A percentile compares a stretch with the other conserved stretches of the same genome.
Evolutionary conservation across 78 protist species (phyloP).

Genomic region (Polysphondylium violaceum): DNA sequence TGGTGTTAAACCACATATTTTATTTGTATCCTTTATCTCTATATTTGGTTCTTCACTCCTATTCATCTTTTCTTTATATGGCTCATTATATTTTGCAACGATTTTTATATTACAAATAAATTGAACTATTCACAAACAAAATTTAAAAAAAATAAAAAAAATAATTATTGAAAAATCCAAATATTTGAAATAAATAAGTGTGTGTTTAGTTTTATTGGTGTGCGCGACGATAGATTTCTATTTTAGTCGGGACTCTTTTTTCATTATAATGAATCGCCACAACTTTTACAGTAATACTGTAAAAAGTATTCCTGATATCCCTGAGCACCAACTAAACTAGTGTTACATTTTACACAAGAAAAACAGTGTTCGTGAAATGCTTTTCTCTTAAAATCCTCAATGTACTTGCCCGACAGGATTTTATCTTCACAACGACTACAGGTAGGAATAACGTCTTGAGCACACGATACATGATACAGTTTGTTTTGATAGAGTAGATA

Average conservation of each 20-base stretch:
- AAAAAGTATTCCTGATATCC: background rate
- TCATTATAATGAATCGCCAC: background rate
- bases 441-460: background rate
- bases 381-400: background rate
- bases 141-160: too few species aligned
- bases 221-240: too few species aligned
- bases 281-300: background rate
- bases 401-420: background rate
- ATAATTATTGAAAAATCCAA: background rate
- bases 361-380: background rate
- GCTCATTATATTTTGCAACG: background rate
- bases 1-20: background rate
- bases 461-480: conserved; percentile 8
- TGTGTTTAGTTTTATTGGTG: too few species aligned
- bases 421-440: background rate
- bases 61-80: background rate
- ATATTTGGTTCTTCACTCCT: background rate
- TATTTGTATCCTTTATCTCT: background rate
- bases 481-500: background rate
- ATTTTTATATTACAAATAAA: background rate
- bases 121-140: too few species aligned
- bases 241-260: background rate
- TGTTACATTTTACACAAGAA: background rate
- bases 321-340: background rate
- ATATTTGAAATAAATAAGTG: too few species aligned